Percentiles rank a stretch among this genome's conserved stretches.
Evolutionary conservation across 176 grass and related monocot genomes (phyloP).

Genomic region (Dendrocalamus sinicus): DNA sequence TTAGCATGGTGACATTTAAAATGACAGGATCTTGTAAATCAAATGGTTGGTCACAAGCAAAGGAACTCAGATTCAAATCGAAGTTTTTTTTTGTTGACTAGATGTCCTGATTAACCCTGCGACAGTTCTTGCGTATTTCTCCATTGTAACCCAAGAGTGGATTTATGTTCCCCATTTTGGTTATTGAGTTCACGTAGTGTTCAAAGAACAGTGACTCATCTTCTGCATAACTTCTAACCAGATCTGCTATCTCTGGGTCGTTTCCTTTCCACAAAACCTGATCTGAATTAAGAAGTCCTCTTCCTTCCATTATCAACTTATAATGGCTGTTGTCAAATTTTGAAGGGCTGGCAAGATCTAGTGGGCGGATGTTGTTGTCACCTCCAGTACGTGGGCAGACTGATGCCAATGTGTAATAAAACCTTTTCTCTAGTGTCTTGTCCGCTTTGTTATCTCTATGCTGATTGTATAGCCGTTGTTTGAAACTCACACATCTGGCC

Average conservation of each 20-base stretch:
- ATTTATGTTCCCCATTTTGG: conserved; percentile 72
- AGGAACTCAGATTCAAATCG: conserved; percentile 4
- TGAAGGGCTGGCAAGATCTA: conserved; percentile 57
- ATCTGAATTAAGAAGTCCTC: conserved; percentile 79
- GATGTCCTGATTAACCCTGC: conserved; percentile 53
- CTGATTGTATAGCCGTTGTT: conserved; percentile 87
- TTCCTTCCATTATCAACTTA: conserved; percentile 67
- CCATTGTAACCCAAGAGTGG: conserved; percentile 62
- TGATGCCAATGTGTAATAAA: conserved; percentile 54
- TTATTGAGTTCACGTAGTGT: conserved; percentile 74
- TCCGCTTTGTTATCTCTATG: conserved; percentile 60
- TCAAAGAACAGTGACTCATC: conserved; percentile 67
- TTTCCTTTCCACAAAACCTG: conserved; percentile 73
- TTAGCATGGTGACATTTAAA: conserved; percentile 43
- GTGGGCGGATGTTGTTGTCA: conserved; percentile 57
- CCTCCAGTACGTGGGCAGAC: conserved; percentile 68
- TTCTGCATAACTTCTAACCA: conserved; percentile 73
- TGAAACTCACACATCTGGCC: conserved; percentile 81
- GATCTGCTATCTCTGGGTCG: conserved; percentile 51
- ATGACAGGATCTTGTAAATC: conserved; percentile 6
- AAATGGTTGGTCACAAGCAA: conserved; percentile 40
- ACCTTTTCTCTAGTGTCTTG: conserved; percentile 57
- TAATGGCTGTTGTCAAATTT: conserved; percentile 90
- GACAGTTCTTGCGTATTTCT: conserved; percentile 71
- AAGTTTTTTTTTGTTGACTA: conserved; percentile 18